Evolutionary conservation across 1,139 yeast species (phyloP), one percentile per base, ranked within the genome.

Genomic region (Pichia kudriavzevii): DNA sequence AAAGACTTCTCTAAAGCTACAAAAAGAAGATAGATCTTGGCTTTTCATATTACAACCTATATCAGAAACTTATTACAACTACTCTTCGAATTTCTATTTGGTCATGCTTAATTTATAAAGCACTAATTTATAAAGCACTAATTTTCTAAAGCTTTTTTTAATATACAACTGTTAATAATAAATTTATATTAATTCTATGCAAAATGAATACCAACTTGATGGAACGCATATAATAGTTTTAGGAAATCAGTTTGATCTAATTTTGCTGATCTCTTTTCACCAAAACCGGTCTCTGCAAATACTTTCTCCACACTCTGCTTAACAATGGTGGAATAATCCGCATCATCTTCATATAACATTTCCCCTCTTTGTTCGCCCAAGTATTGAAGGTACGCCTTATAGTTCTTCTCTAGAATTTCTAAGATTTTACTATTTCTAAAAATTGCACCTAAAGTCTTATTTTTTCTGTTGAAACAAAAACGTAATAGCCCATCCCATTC

Each of bases 401-500:
- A 91, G 59, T 91, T 91, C 53, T 82, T 82, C 46, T 83, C 96
- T 47, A 93, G 64, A 39, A 88, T 82, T 27, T 80, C 85, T 43
- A 87, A 52, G n/a, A 91, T 83, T 37, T 93, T 80, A 15, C 69
- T 63, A 7, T 91, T 79, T 58, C 83, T 88, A 65, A 91, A 93
- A 0, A 95, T 95, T 1, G 98, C 95, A 20, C 93, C 75, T 21
- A 91, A 73, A 11, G 95, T 91, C 59, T 88, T 81, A 59, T 91
- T 93, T 59, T 91, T 91, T 54, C 98, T 74, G 28, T 84, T 94
- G 57, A 91, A 91, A 37, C 85, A 82, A 38, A 91, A 81, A 46
- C 98, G 73, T 46, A 91, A 67, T 30, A 93, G 66, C 3, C 98
- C 98, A 55, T 91, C 98, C 98, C 98, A 91, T 60, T 91, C 98